Percentiles rank a stretch among this genome's conserved stretches.
phyloP scores from a whole-genome alignment of 2,329 filamentous ascomycete genomes.

The Nannizziopsis barbatae region DNA sequence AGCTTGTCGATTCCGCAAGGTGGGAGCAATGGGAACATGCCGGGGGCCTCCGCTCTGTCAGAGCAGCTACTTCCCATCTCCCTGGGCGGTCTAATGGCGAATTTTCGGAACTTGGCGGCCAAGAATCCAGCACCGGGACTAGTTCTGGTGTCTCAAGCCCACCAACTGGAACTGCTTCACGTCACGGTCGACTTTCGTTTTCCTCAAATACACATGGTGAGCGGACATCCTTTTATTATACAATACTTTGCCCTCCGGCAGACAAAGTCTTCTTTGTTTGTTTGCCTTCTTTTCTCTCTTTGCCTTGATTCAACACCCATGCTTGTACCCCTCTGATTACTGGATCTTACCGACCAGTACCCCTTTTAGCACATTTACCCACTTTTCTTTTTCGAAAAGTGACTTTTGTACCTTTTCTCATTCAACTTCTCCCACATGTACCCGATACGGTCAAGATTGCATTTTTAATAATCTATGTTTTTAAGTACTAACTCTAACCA shows the following conservation, averaged over 20 bases:
- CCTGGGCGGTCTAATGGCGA: slow-evolving; percentile 1
- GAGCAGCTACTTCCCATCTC: neutral
- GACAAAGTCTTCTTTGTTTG: neutral
- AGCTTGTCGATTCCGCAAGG: slow-evolving; percentile 50
- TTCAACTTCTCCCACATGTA: slow-evolving; percentile 12
- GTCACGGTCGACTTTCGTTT: slow-evolving; percentile 5
- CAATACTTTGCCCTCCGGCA: neutral
- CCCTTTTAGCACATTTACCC: neutral
- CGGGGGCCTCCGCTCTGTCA: slow-evolving; percentile 20
- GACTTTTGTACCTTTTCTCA: slow-evolving; percentile 7
- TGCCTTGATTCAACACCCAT: too few species aligned
- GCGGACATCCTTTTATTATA: neutral
- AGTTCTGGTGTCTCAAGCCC: slow-evolving; percentile 12
- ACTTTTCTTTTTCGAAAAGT: neutral
- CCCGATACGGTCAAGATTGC: neutral
- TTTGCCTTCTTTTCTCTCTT: neutral
- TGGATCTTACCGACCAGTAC: neutral
- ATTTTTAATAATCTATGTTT: too few species aligned
- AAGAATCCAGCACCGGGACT: slow-evolving; percentile 5
- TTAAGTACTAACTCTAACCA: too few species aligned
- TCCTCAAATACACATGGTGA: slow-evolving; percentile 15
- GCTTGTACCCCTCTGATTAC: neutral
- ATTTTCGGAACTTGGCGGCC: slow-evolving; percentile 6
- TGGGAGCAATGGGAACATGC: slow-evolving; percentile 64
- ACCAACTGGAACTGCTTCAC: slow-evolving; percentile 8